phyloP scores from a whole-genome alignment of 2,329 filamentous ascomycete genomes.

The Didymella glomerata region DNA sequence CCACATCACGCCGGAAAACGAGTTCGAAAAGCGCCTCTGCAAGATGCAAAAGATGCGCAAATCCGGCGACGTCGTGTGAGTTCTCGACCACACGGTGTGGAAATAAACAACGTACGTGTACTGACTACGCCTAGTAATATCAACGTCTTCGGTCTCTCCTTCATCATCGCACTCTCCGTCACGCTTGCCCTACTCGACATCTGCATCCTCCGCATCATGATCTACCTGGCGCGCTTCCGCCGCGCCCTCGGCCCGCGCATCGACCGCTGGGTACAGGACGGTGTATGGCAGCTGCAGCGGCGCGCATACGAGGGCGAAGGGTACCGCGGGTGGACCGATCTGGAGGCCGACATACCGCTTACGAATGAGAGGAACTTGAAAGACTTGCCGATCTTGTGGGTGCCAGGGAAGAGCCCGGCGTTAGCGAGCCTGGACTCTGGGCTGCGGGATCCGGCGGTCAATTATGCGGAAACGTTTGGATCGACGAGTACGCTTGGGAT shows the following conservation, averaged over 20 bases:
- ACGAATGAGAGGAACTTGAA: slow-evolving; percentile 20
- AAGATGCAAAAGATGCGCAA: slow-evolving; percentile 28
- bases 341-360: slow-evolving; percentile 30
- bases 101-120: not conserved
- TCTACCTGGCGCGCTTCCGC: slow-evolving; percentile 28
- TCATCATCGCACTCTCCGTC: slow-evolving; percentile 26
- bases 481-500: not conserved
- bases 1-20: slow-evolving; percentile 2
- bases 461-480: slow-evolving; percentile 1
- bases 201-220: slow-evolving; percentile 27
- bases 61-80: slow-evolving; percentile 32
- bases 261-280: slow-evolving; percentile 41
- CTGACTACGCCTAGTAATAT: slow-evolving; percentile 27
- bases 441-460: slow-evolving; percentile 6
- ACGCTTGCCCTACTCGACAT: slow-evolving; percentile 26
- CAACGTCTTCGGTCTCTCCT: slow-evolving; percentile 33
- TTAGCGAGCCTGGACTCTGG: slow-evolving; percentile 1
- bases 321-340: slow-evolving; percentile 23
- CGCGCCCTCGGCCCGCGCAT: slow-evolving; percentile 30
- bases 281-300: slow-evolving; percentile 37
- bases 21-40: slow-evolving; percentile 29
- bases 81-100: not conserved
- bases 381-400: slow-evolving; percentile 16
- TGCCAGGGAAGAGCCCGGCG: slow-evolving; percentile 14
- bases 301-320: slow-evolving; percentile 35